Conservation (phyloP, 352 stramenopile genomes). For the Globisporangium irregulare region DNA sequence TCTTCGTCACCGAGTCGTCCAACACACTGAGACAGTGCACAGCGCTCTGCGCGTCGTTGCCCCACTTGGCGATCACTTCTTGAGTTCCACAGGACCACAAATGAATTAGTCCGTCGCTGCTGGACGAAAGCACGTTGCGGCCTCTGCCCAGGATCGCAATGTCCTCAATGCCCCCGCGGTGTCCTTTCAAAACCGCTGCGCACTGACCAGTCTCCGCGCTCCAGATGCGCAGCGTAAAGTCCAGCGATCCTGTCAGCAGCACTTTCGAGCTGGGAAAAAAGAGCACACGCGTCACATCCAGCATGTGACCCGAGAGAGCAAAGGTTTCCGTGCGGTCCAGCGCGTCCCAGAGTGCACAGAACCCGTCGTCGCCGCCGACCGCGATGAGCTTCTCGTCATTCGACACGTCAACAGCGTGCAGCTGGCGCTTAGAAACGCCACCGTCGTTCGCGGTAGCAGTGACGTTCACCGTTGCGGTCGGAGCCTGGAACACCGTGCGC, state of each 20-base stretch:
- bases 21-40: slow-evolving; percentile 53
- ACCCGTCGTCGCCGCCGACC: slow-evolving; percentile 53
- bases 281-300: slow-evolving; percentile 50
- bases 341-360: slow-evolving; percentile 48
- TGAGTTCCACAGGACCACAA: slow-evolving; percentile 64
- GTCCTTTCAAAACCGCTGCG: slow-evolving; percentile 56
- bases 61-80: slow-evolving; percentile 55
- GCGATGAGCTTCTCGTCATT: slow-evolving; percentile 45
- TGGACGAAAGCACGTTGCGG: slow-evolving; percentile 68
- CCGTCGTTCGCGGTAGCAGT: neutral
- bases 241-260: slow-evolving; percentile 61
- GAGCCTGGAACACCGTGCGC: slow-evolving; percentile 50
- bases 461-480: slow-evolving; percentile 28
- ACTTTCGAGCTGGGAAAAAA: slow-evolving; percentile 80
- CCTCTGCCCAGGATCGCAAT: slow-evolving; percentile 60
- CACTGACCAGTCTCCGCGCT: slow-evolving; percentile 41
- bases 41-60: slow-evolving; percentile 47
- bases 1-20: slow-evolving; percentile 24
- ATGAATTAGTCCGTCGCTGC: slow-evolving; percentile 58
- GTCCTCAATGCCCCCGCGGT: slow-evolving; percentile 54
- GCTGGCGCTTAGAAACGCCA: slow-evolving; percentile 21
- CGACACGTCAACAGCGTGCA: slow-evolving; percentile 50
- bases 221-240: slow-evolving; percentile 77
- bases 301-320: slow-evolving; percentile 46
- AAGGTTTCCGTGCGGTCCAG: slow-evolving; percentile 23